These are phyloP conservation scores for Limnomonas spitsbergensis DNA, from an alignment of 139 green algal species.

Conservation along the genomic window DNA sequence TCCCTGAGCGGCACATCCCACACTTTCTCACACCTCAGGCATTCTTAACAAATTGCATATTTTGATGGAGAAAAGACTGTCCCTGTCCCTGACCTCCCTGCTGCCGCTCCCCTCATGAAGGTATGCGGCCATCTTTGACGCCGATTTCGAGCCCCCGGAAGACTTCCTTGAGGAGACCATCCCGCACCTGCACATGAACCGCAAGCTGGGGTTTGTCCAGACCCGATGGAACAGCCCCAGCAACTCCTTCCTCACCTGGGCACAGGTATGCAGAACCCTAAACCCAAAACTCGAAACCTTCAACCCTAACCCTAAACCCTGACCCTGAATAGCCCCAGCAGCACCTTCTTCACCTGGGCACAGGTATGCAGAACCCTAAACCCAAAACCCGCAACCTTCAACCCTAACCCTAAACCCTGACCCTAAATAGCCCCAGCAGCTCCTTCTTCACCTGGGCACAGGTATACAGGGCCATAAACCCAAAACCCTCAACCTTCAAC, in stretches of 20 bases:
- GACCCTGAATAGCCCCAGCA: conserved; percentile 66
- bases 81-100: too few relatives aligned
- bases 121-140: conserved; percentile 58
- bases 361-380: conserved; percentile 46
- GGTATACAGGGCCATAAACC: too few relatives aligned
- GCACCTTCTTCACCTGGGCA: conserved; percentile 72
- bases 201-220: conserved; percentile 71
- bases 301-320: too few relatives aligned
- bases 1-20: too few relatives aligned
- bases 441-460: conserved; percentile 73
- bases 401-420: too few relatives aligned
- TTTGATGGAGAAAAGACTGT: too few relatives aligned
- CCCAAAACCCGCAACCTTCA: too few relatives aligned
- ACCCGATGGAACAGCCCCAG: conserved; percentile 75
- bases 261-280: conserved; percentile 43
- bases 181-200: conserved; percentile 30
- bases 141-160: conserved; percentile 44
- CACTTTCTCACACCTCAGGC: too few relatives aligned
- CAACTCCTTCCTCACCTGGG: conserved; percentile 73
- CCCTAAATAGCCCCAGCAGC: conserved; percentile 66
- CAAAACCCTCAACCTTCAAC: too few relatives aligned
- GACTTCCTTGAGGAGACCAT: conserved; percentile 48
- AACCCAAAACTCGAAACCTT: too few relatives aligned
- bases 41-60: too few relatives aligned
- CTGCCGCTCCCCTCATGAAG: too few relatives aligned